Evolutionary conservation across 2,329 filamentous ascomycete genomes (phyloP).

Genomic region (Fusarium nematophilum): DNA sequence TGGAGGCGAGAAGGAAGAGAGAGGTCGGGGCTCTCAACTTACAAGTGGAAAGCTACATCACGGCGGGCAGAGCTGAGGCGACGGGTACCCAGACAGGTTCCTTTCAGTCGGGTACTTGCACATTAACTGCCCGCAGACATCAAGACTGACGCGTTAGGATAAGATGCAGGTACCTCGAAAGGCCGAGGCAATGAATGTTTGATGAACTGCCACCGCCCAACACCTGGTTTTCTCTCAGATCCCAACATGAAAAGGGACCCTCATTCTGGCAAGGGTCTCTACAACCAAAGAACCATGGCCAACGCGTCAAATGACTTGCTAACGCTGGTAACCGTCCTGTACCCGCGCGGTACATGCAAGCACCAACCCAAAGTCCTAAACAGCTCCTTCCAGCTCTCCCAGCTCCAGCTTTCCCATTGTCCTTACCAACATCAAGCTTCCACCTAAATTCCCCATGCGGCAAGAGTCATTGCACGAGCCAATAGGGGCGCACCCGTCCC

Average conservation of each 20-base stretch:
- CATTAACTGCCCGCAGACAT: too few relatives aligned
- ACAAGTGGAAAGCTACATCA: too few relatives aligned
- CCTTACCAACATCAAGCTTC: not conserved
- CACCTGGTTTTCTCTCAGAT: too few relatives aligned
- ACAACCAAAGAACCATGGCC: constrained; percentile 9
- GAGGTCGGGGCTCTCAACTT: too few relatives aligned
- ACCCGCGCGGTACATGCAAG: not conserved
- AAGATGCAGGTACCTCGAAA: too few relatives aligned
- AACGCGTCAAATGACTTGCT: constrained; percentile 13
- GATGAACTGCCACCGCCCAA: too few relatives aligned
- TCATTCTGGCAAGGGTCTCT: constrained; percentile 2
- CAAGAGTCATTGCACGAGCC: constrained; percentile 25
- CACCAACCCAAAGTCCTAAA: not conserved
- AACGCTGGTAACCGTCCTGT: constrained; percentile 6
- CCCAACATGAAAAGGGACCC: not conserved
- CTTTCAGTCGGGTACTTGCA: too few relatives aligned
- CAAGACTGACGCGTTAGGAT: too few relatives aligned
- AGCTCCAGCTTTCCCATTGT: not conserved
- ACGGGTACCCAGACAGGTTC: too few relatives aligned
- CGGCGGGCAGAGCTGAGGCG: too few relatives aligned
- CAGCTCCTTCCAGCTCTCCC: not conserved
- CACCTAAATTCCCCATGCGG: constrained; percentile 24
- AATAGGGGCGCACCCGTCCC: constrained; percentile 17
- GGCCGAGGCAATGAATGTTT: too few relatives aligned
- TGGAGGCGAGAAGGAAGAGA: too few relatives aligned